phyloP scores from a whole-genome alignment of 208 protist genomes.

The Sergeia podlipaevii region DNA sequence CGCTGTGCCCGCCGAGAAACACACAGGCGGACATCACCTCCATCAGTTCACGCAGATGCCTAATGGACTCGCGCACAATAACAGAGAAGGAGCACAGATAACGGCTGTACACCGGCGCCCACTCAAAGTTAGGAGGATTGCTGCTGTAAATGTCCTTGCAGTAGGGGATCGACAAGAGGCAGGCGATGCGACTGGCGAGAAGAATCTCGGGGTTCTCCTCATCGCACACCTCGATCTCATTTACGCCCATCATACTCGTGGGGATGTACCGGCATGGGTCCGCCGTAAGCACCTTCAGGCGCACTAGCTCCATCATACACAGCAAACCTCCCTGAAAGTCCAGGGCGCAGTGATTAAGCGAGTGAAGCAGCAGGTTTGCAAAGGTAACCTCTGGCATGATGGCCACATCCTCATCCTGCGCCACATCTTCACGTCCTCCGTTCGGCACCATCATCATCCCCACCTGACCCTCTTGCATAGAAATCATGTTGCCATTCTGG shows the following conservation, averaged over 20 bases:
- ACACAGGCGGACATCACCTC: slow-evolving; percentile 75
- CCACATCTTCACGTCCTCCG: no score
- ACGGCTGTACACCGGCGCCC: slow-evolving; percentile 84
- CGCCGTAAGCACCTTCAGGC: slow-evolving; percentile 53
- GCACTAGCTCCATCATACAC: slow-evolving; percentile 67
- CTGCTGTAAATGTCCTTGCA: neutral
- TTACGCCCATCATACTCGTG: neutral
- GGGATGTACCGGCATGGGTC: slow-evolving; percentile 42
- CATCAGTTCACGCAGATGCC: slow-evolving; percentile 72
- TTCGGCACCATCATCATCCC: no score
- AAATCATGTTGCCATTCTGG: no score
- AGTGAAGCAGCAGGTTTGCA: no score
- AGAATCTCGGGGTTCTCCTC: slow-evolving; percentile 40
- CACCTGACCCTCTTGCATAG: no score
- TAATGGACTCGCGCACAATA: slow-evolving; percentile 73
- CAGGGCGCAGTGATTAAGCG: slow-evolving; percentile 37
- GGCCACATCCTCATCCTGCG: no score
- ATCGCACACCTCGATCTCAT: neutral
- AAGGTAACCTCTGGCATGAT: no score
- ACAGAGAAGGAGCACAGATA: slow-evolving; percentile 82
- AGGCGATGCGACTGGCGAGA: slow-evolving; percentile 75
- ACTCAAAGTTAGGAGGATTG: slow-evolving; percentile 43
- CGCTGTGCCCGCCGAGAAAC: slow-evolving; percentile 59
- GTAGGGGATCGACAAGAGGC: slow-evolving; percentile 66
- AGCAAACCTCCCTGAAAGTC: slow-evolving; percentile 72